Evolutionary conservation across 2,329 filamentous ascomycete genomes (phyloP), one percentile per base, ranked within the genome.

Genomic region (Botrytis hyacinthi): DNA sequence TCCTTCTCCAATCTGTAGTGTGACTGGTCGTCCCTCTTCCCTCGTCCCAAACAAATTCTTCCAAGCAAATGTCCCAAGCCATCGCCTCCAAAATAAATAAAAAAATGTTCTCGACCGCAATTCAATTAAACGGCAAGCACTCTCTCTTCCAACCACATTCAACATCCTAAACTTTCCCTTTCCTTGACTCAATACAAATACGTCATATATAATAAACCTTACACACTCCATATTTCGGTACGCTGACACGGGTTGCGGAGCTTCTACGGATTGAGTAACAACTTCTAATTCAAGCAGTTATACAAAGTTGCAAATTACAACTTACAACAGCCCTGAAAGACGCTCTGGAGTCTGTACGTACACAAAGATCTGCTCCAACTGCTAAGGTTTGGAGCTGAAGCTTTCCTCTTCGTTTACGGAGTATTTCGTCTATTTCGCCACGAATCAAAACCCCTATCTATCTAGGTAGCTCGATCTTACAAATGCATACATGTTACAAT

Each of bases 321-420:
- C 57, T 35, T 26, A 37, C 46, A 67, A 40, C 65, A 54, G 35
- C 26, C 26, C 46, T 40, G 48, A n/a, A 51, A 26, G 22, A 6
- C 44, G 20, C 26, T 54, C 48, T 42, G 40, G 14, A 42, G 12
- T 42, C 40, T 54, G 26, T 12, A 18, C 32, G 37, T 22, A 67
- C 65, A 69, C 66, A 57, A 57, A 54, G 46, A 67, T 67, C n/a
- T 67, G 65, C 65, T 32, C 22, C 63, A 37, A n/a, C 12, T 66
- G 14, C 29, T 26, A 37, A 51, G 22, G 20, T 66, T 48, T 66
- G 32, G 46, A 54, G 46, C 46, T 68, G 63, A 68, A 68, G 7
- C 44, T 51, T 51, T 61, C 59, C 6, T n/a, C 22, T 40, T 40
- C 59, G 22, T 40, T 12, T 4, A 48, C 44, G 48, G 48, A 54